phyloP scores from a whole-genome alignment of 192 early-diverging fungal genomes.

The Gonapodya sp. region DNA sequence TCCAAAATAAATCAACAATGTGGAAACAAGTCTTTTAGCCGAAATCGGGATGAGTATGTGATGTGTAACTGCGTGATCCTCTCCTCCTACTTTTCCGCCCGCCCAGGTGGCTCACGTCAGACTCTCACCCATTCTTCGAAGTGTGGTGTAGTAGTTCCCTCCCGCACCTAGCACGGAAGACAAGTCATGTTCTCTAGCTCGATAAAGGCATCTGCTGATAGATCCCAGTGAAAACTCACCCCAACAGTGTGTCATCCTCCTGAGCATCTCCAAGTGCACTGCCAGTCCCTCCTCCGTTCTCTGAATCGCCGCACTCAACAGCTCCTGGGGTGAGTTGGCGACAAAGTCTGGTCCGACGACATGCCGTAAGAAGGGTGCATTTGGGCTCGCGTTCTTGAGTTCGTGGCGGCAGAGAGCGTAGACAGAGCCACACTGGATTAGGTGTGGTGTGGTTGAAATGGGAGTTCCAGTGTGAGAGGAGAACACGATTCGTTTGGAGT shows the following conservation, averaged over 20 bases:
- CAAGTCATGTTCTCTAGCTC: too few species aligned
- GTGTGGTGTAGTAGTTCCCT: not conserved
- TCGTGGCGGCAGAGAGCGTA: not conserved
- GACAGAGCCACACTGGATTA: not conserved
- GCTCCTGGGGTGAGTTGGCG: not conserved
- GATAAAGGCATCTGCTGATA: too few species aligned
- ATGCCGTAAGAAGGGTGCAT: not conserved
- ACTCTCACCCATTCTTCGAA: not conserved
- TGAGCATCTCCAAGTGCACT: not conserved
- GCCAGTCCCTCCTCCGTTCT: not conserved
- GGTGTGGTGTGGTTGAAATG: not conserved
- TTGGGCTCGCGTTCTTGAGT: not conserved
- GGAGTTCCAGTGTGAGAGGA: not conserved
- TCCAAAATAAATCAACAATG: too few species aligned
- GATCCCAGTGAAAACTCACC: not conserved
- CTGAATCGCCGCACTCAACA: not conserved
- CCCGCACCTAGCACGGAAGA: not conserved
- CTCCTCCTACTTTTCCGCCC: too few species aligned
- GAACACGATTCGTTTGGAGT: too few species aligned
- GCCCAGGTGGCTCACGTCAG: too few species aligned
- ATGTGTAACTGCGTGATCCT: too few species aligned
- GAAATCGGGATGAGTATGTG: too few species aligned
- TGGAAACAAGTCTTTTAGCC: too few species aligned
- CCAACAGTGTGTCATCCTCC: not conserved
- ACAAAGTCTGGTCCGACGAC: not conserved